Percentiles rank a stretch among this genome's conserved stretches.
phyloP scores from a whole-genome alignment of 1,284 basidiomycete genomes.

The Omphalotus olearius region DNA sequence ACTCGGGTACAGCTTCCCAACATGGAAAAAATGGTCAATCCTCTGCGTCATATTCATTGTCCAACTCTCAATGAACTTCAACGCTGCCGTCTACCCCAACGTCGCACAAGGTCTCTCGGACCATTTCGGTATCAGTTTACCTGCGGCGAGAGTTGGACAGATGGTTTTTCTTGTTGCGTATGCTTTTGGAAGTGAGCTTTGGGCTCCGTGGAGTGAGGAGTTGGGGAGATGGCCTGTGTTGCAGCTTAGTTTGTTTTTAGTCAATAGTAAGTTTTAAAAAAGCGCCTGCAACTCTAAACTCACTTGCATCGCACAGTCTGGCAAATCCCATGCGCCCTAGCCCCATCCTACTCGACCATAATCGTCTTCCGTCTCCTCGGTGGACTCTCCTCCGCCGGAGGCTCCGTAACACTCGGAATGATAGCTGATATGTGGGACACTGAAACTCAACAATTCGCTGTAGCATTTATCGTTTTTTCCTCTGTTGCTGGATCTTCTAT shows the following conservation, averaged over 20 bases:
- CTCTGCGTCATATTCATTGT: conserved; percentile 18
- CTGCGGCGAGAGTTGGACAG: conserved; percentile 16
- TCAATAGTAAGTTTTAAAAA: conserved; percentile 18
- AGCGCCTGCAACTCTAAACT: too few relatives aligned
- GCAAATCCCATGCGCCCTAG: conserved; percentile 19
- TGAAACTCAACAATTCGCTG: conserved; percentile 18
- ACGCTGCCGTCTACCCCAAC: conserved; percentile 18
- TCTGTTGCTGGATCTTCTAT: conserved; percentile 18
- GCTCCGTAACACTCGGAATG: conserved; percentile 20
- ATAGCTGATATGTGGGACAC: conserved; percentile 19
- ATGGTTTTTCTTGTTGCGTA: conserved; percentile 19
- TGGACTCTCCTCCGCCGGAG: conserved; percentile 18
- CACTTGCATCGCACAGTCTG: conserved; percentile 12
- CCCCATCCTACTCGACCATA: conserved; percentile 16
- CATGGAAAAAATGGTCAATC: conserved; percentile 18
- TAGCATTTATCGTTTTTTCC: conserved; percentile 18
- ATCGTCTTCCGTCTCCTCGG: conserved; percentile 17
- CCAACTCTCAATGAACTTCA: conserved; percentile 20
- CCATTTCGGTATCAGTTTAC: conserved; percentile 14
- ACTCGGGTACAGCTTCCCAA: conserved; percentile 17
- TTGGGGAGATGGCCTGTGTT: conserved; percentile 18
- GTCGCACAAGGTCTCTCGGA: conserved; percentile 12
- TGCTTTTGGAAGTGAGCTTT: conserved; percentile 19
- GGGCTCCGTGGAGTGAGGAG: conserved; percentile 20
- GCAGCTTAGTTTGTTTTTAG: conserved; percentile 15